phyloP scores from a whole-genome alignment of 2,329 filamentous ascomycete species.

The Fusarium sp. region DNA sequence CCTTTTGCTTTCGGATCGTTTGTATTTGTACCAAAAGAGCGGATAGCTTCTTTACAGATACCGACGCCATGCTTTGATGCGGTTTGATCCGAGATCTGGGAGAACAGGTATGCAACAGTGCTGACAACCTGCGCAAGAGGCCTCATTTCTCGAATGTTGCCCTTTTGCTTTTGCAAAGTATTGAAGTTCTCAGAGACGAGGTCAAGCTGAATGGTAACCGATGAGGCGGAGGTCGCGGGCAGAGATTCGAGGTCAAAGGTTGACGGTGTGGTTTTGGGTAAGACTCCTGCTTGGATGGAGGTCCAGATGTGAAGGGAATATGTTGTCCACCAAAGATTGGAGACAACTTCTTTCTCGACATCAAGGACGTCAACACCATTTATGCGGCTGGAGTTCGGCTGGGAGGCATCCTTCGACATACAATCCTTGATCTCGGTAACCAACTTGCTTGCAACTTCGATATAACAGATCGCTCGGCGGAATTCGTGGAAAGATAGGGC shows the following conservation, averaged over 20 bases:
- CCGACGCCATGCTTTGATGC: slow-evolving; percentile 36
- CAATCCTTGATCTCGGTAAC: slow-evolving; percentile 48
- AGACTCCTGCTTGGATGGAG: slow-evolving; percentile 49
- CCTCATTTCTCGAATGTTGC: slow-evolving; percentile 49
- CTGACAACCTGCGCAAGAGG: slow-evolving; percentile 49
- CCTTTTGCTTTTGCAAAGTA: slow-evolving; percentile 50
- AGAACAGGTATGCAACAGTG: slow-evolving; percentile 45
- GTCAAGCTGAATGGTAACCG: slow-evolving; percentile 48
- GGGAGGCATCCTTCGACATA: slow-evolving; percentile 41
- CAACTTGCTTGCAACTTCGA: slow-evolving; percentile 48
- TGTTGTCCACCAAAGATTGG: slow-evolving; percentile 54
- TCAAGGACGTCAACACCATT: slow-evolving; percentile 54
- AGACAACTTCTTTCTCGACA: slow-evolving; percentile 53
- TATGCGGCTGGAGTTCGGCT: slow-evolving; percentile 50
- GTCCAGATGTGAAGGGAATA: slow-evolving; percentile 53
- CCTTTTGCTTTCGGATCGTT: not conserved
- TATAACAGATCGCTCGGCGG: slow-evolving; percentile 50
- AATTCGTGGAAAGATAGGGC: slow-evolving; percentile 47
- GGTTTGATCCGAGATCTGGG: slow-evolving; percentile 31
- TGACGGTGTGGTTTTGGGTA: slow-evolving; percentile 39
- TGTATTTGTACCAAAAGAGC: slow-evolving; percentile 41
- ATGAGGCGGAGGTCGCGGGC: slow-evolving; percentile 45
- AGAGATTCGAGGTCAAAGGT: slow-evolving; percentile 44
- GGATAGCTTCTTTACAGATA: slow-evolving; percentile 45
- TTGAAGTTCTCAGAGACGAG: slow-evolving; percentile 52